Conservation (phyloP, 164 flowering plant genomes). For the Hamamelis virginiana region DNA sequence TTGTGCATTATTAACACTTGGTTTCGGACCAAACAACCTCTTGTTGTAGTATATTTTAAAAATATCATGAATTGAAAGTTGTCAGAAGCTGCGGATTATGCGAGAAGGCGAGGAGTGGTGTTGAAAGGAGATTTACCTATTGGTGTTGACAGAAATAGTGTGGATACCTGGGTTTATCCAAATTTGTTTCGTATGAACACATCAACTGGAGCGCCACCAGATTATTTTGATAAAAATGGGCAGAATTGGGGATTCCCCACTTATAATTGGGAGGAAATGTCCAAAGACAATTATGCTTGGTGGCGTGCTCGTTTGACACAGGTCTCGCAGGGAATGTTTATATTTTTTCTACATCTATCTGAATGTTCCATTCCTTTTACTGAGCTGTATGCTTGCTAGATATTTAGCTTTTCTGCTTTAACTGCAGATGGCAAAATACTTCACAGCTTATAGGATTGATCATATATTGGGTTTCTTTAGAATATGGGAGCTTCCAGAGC, state of each 20-base stretch:
- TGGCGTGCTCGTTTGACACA: constrained; percentile 94
- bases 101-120: constrained; percentile 77
- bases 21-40: too few species aligned
- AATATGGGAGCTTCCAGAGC: constrained; percentile 98
- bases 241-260: constrained; percentile 99
- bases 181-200: constrained; percentile 95
- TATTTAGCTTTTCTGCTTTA: constrained; percentile 7
- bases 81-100: constrained; percentile 85
- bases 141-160: constrained; percentile 93
- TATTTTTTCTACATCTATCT: not conserved
- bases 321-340: constrained; percentile 35
- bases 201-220: constrained; percentile 94
- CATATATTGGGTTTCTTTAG: constrained; percentile 96
- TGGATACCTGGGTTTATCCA: constrained; percentile 96
- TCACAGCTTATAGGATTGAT: constrained; percentile 96
- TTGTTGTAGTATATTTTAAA: not conserved
- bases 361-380: not conserved
- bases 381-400: not conserved
- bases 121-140: constrained; percentile 95
- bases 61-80: constrained; percentile 40
- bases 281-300: constrained; percentile 96
- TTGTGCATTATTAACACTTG: not conserved
- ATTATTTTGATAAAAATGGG: constrained; percentile 93
- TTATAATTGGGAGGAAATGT: constrained; percentile 98
- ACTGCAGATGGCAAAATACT: constrained; percentile 87